These are phyloP conservation scores for Aspergillus campestris DNA, from an alignment of 495 filamentous ascomycete species.

Conservation along the genomic window DNA sequence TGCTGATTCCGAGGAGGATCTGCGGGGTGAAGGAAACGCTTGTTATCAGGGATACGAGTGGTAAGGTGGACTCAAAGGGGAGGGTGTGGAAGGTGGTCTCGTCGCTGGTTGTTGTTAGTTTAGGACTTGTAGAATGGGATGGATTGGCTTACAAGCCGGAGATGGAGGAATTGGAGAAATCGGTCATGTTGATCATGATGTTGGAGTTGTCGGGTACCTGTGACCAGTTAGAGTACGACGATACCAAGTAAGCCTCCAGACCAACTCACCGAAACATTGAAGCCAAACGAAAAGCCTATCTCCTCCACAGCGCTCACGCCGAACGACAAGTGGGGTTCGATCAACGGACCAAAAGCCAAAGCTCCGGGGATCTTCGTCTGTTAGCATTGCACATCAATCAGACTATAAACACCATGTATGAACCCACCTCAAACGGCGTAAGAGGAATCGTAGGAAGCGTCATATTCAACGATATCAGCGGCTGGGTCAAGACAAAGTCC, in stretches of 20 bases:
- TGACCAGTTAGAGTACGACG: neutral
- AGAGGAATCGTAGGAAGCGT: constrained; percentile 17
- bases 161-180: constrained; percentile 12
- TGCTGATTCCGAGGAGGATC: constrained; percentile 18
- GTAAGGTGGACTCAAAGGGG: constrained; percentile 15
- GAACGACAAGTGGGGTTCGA: constrained; percentile 12
- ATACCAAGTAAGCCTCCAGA: neutral
- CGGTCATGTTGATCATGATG: constrained; percentile 14
- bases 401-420: neutral
- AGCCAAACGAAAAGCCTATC: constrained; percentile 22
- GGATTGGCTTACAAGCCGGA: constrained; percentile 17
- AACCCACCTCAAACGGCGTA: constrained; percentile 16
- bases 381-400: too few species aligned
- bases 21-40: constrained; percentile 13
- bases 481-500: constrained; percentile 7
- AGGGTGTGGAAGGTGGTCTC: constrained; percentile 15
- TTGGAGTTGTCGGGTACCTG: constrained; percentile 19
- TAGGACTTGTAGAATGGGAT: neutral
- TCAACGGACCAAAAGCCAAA: constrained; percentile 17
- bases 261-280: constrained; percentile 16
- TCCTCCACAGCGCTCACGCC: constrained; percentile 8
- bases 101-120: constrained; percentile 6
- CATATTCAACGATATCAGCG: constrained; percentile 3
- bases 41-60: constrained; percentile 12
- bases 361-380: constrained; percentile 17